Evolutionary conservation across 139 green algal genomes (phyloP).

Genomic region (Diplosphaera chodatii): DNA sequence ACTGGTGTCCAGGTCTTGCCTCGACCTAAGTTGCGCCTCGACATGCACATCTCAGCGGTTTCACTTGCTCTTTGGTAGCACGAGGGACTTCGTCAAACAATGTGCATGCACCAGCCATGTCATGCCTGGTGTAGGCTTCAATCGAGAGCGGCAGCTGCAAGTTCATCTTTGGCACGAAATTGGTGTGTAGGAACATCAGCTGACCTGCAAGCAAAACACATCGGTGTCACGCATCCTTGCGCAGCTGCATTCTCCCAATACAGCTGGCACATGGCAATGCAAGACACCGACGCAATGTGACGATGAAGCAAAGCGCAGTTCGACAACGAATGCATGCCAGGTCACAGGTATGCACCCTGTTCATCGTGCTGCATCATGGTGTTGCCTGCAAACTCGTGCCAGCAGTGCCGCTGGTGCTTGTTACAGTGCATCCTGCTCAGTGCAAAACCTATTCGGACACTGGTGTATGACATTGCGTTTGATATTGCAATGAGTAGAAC

Average conservation of each 20-base stretch:
- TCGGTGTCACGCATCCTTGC: no score
- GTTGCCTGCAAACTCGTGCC: slow-evolving; percentile 29
- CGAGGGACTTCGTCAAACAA: no score
- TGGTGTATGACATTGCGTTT: no score
- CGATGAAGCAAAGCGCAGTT: no score
- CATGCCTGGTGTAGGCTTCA: background rate
- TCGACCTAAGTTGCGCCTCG: no score
- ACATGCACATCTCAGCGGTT: no score
- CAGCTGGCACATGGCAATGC: background rate
- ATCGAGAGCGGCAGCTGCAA: slow-evolving; percentile 11
- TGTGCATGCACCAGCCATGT: no score
- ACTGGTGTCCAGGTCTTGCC: no score
- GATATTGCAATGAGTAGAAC: no score
- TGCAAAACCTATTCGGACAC: no score
- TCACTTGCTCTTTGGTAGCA: no score
- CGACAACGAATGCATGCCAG: background rate
- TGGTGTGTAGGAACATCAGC: slow-evolving; percentile 38
- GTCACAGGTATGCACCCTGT: background rate
- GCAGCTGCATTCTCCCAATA: background rate
- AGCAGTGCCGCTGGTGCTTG: slow-evolving; percentile 5
- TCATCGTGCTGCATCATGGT: slow-evolving; percentile 34
- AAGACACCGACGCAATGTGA: no score
- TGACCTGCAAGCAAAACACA: background rate
- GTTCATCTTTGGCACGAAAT: slow-evolving; percentile 32
- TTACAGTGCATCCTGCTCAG: slow-evolving; percentile 2